Percentiles rank a stretch among this genome's conserved stretches.
Evolutionary conservation across 305 asterid genomes (phyloP).

Genomic region (Coffea humblotiana): DNA sequence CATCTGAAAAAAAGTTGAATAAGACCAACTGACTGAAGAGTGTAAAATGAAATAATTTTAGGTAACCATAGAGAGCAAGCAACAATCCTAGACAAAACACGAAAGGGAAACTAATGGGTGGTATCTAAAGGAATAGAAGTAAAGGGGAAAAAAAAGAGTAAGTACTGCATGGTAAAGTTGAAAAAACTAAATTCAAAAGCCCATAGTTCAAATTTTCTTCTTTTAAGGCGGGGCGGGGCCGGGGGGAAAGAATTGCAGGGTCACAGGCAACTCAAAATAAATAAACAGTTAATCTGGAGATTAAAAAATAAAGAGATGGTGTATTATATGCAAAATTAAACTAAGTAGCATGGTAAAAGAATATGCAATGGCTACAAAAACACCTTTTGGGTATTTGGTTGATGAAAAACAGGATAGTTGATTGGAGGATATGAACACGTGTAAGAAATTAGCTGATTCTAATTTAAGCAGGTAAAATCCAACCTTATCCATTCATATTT

Average conservation of each 20-base stretch:
- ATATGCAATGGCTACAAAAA: neutral
- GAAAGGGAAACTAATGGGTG: neutral
- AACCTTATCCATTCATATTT: neutral
- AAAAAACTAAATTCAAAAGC: neutral
- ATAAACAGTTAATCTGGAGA: neutral
- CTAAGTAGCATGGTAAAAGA: neutral
- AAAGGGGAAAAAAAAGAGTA: neutral
- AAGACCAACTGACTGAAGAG: neutral
- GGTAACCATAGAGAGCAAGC: neutral
- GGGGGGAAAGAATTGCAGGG: neutral
- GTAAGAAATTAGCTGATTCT: neutral
- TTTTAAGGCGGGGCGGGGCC: no score
- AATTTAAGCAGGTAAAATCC: neutral
- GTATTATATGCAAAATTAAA: neutral
- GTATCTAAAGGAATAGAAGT: neutral
- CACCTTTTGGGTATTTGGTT: no score
- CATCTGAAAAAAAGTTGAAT: slow-evolving; percentile 35
- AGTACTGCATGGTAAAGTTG: neutral
- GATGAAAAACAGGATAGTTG: no score
- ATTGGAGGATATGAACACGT: neutral
- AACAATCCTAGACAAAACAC: neutral
- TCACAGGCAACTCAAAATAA: no score
- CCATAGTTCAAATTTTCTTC: neutral
- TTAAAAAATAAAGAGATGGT: neutral
- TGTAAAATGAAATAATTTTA: no score